Evolutionary conservation across 2,329 filamentous ascomycete species (phyloP).

Genomic region (Nemania sp.): DNA sequence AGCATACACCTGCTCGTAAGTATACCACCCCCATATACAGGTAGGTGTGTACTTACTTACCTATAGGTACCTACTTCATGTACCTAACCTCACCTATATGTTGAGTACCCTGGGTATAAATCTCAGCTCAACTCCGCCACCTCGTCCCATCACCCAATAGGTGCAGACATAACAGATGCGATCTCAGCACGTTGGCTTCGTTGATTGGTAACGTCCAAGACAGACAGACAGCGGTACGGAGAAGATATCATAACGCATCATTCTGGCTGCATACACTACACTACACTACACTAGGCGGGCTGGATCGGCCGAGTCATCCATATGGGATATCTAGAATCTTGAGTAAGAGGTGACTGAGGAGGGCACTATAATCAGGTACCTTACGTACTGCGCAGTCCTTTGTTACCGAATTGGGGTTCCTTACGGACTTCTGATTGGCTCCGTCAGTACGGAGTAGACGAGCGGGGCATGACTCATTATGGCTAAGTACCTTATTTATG

Average conservation of each 20-base stretch:
- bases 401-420: background rate
- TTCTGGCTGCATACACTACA: slow-evolving; percentile 1
- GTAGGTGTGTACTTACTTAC: no score
- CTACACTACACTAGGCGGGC: no score
- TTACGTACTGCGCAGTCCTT: background rate
- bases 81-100: no score
- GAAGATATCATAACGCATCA: slow-evolving; percentile 14
- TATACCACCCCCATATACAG: no score
- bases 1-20: no score
- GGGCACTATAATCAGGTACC: no score
- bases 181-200: no score
- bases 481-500: background rate
- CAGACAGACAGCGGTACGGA: background rate
- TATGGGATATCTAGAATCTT: no score
- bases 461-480: background rate
- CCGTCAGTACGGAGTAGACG: background rate
- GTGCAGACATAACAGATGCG: no score
- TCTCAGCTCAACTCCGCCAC: background rate
- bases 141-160: background rate
- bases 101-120: background rate
- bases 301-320: no score
- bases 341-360: no score
- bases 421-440: background rate
- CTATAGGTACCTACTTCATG: no score
- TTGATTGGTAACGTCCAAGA: background rate